Conservation (phyloP, 1,284 basidiomycete genomes). For the Boletus subluridellus region DNA sequence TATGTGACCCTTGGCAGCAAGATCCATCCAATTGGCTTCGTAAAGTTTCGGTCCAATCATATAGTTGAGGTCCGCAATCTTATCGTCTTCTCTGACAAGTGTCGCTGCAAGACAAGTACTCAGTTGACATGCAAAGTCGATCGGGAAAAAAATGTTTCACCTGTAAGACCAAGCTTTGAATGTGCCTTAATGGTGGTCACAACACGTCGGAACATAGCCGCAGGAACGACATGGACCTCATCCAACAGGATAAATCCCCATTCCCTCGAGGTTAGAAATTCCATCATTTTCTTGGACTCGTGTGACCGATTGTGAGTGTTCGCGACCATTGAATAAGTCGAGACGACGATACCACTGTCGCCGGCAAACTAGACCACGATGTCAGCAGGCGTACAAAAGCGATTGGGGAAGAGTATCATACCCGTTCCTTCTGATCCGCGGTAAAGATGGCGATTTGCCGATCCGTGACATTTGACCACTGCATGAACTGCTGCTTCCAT, state of each 20-base stretch:
- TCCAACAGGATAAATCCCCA: slow-evolving; percentile 95
- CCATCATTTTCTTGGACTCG: slow-evolving; percentile 99
- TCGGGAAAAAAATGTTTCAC: slow-evolving; percentile 39
- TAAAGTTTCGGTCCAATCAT: slow-evolving; percentile 99
- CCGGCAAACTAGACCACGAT: slow-evolving; percentile 69
- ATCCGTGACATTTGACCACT: slow-evolving; percentile 96
- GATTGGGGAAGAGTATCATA: slow-evolving; percentile 32
- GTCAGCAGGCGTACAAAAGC: background rate
- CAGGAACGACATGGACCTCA: slow-evolving; percentile 96
- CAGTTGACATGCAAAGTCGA: background rate
- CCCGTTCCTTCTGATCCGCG: slow-evolving; percentile 94
- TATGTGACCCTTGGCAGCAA: slow-evolving; percentile 98
- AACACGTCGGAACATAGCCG: slow-evolving; percentile 94
- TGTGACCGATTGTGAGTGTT: slow-evolving; percentile 95
- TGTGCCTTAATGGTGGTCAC: slow-evolving; percentile 97
- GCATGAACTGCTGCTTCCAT: slow-evolving; percentile 96
- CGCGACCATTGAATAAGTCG: slow-evolving; percentile 98
- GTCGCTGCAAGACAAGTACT: slow-evolving; percentile 64
- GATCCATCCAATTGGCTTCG: slow-evolving; percentile 99
- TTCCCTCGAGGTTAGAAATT: slow-evolving; percentile 90
- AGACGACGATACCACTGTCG: slow-evolving; percentile 93
- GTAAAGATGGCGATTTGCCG: slow-evolving; percentile 94
- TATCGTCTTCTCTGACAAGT: slow-evolving; percentile 97
- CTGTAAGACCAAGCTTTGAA: slow-evolving; percentile 92
- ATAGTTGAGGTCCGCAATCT: slow-evolving; percentile 98